phyloP scores from a whole-genome alignment of 2,329 filamentous ascomycete genomes.

The Calonectria hawksworthii region DNA sequence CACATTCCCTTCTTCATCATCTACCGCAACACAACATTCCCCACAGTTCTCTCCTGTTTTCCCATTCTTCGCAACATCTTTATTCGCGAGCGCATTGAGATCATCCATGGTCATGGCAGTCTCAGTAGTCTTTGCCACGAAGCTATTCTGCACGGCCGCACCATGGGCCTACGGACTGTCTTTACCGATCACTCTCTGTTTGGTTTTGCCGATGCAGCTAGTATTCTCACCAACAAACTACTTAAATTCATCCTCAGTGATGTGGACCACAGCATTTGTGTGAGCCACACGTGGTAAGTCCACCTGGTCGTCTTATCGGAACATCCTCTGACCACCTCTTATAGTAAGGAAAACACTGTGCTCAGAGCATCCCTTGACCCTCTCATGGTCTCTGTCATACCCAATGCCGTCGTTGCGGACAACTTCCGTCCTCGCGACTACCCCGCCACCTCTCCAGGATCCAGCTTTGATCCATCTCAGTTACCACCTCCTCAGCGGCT shows the following conservation, averaged over 20 bases:
- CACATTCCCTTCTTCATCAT: conserved; percentile 97
- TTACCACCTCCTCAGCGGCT: conserved; percentile 74
- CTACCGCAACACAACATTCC: conserved; percentile 93
- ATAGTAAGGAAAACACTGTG: conserved; percentile 97
- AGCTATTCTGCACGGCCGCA: conserved; percentile 92
- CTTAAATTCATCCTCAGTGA: conserved; percentile 97
- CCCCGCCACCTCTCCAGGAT: conserved; percentile 51
- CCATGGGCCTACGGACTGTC: conserved; percentile 95
- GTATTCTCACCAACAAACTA: conserved; percentile 96
- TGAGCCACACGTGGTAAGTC: conserved; percentile 93
- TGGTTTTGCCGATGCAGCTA: conserved; percentile 95
- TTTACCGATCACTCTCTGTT: conserved; percentile 99
- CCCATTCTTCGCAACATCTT: conserved; percentile 98
- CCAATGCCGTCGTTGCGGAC: conserved; percentile 96
- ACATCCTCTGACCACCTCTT: conserved; percentile 32
- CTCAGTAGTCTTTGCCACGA: conserved; percentile 95
- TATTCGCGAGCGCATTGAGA: conserved; percentile 93
- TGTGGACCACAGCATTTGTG: conserved; percentile 97
- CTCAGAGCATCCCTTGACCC: conserved; percentile 94
- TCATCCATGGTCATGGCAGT: conserved; percentile 97
- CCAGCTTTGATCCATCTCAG: conserved; percentile 54
- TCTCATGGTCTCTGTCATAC: conserved; percentile 97
- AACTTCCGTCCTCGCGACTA: conserved; percentile 82
- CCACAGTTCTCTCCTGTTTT: conserved; percentile 98
- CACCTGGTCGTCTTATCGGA: not conserved